Conservation (phyloP, 768 basidiomycete genomes). For the Punctularia strigosozonata region DNA sequence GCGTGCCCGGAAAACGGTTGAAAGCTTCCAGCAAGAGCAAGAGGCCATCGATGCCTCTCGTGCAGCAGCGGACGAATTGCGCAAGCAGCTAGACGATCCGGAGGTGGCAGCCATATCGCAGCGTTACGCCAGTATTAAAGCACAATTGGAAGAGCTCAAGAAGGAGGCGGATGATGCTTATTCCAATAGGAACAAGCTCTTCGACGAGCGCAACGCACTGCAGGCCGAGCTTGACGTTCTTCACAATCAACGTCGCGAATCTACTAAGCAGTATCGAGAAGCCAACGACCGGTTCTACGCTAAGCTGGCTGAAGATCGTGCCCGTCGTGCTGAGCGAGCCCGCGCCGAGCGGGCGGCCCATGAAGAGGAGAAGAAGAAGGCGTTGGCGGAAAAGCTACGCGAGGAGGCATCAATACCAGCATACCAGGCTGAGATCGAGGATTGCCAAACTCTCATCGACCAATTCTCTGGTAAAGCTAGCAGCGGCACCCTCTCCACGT, state of each 20-base stretch:
- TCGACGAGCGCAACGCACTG: constrained; percentile 73
- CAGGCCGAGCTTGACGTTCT: constrained; percentile 60
- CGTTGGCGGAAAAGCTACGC: constrained; percentile 65
- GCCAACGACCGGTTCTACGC: constrained; percentile 72
- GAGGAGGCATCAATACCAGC: constrained; percentile 90
- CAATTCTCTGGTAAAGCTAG: constrained; percentile 70
- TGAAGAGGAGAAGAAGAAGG: constrained; percentile 70
- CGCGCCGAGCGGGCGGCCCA: constrained; percentile 67
- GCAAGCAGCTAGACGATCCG: constrained; percentile 82
- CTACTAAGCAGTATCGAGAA: constrained; percentile 59
- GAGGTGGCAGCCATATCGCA: constrained; percentile 73
- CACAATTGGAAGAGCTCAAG: constrained; percentile 78
- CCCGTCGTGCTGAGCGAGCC: constrained; percentile 65
- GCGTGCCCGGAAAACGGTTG: constrained; percentile 64
- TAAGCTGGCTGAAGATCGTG: constrained; percentile 84
- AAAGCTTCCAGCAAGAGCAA: constrained; percentile 71
- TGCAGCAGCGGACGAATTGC: constrained; percentile 61
- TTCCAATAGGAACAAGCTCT: constrained; percentile 69
- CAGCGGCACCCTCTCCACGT: constrained; percentile 30
- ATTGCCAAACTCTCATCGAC: constrained; percentile 89
- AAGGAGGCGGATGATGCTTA: constrained; percentile 79
- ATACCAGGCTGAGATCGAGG: constrained; percentile 88
- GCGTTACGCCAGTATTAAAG: constrained; percentile 70
- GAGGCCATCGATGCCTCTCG: constrained; percentile 75
- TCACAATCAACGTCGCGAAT: constrained; percentile 68